Conservation (phyloP, 352 stramenopile genomes). For the Phytophthora pluvialis region DNA sequence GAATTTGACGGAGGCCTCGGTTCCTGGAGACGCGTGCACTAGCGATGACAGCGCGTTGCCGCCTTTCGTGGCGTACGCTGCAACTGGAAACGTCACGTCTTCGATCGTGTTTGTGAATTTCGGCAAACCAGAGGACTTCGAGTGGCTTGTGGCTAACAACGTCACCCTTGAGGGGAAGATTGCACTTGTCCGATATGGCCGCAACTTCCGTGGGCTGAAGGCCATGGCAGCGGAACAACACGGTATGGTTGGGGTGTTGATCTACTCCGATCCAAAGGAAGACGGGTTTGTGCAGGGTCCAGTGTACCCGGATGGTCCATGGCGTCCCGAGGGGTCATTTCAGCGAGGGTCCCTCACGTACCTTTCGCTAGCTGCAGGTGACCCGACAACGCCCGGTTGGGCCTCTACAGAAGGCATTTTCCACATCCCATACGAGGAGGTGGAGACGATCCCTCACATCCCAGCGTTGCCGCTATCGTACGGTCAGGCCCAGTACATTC, state of each 20-base stretch:
- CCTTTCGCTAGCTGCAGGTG: constrained; percentile 64
- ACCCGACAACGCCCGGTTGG: constrained; percentile 56
- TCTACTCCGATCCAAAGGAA: constrained; percentile 80
- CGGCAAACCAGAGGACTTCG: constrained; percentile 74
- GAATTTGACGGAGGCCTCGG: constrained; percentile 61
- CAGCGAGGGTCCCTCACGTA: constrained; percentile 80
- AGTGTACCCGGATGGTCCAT: constrained; percentile 60
- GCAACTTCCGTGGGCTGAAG: constrained; percentile 60
- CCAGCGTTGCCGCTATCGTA: constrained; percentile 77
- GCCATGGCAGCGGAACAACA: constrained; percentile 70
- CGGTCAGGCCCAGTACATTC: constrained; percentile 74
- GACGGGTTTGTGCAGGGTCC: constrained; percentile 66
- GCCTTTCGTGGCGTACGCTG: constrained; percentile 84
- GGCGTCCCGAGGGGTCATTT: constrained; percentile 50
- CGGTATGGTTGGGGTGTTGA: constrained; percentile 62
- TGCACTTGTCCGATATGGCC: constrained; percentile 73
- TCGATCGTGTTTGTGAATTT: constrained; percentile 89
- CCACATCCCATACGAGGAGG: constrained; percentile 50
- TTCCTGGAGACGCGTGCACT: constrained; percentile 71
- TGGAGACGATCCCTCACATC: constrained; percentile 68
- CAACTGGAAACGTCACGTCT: constrained; percentile 65
- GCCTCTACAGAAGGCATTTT: constrained; percentile 45
- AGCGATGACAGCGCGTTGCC: constrained; percentile 57
- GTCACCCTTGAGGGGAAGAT: constrained; percentile 67
- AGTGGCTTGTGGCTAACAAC: constrained; percentile 51